Conservation (phyloP, 129 eudicot genomes). For the Saussurea involucrata region DNA sequence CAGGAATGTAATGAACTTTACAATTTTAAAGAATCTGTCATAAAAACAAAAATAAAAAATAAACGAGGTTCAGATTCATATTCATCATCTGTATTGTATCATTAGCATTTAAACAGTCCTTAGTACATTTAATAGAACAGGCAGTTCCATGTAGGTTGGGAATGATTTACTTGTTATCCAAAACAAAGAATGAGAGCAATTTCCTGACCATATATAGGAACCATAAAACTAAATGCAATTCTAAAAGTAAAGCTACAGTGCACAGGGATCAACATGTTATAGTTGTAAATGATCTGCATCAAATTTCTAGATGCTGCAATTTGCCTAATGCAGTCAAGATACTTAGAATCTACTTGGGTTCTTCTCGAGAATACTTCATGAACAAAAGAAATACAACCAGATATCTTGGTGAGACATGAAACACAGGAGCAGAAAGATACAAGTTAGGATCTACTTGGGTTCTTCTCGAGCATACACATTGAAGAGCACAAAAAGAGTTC, state of each 20-base stretch:
- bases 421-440: too few relatives aligned
- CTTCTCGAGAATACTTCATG: too few relatives aligned
- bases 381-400: too few relatives aligned
- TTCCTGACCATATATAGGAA: not conserved
- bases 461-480: too few relatives aligned
- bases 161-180: not conserved
- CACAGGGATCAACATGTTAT: not conserved
- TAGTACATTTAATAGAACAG: not conserved
- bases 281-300: too few relatives aligned
- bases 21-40: too few relatives aligned
- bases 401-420: too few relatives aligned
- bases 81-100: not conserved
- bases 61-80: not conserved
- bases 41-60: conserved; percentile 1
- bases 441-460: too few relatives aligned
- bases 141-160: not conserved
- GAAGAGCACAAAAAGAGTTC: not conserved
- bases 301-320: too few relatives aligned
- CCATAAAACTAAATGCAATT: not conserved
- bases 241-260: not conserved
- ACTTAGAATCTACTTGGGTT: too few relatives aligned
- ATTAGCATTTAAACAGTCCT: not conserved
- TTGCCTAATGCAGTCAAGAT: too few relatives aligned
- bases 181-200: not conserved
- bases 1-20: too few relatives aligned